phyloP scores from a whole-genome alignment of 2,329 filamentous ascomycete genomes.

The Colletotrichum tanaceti region DNA sequence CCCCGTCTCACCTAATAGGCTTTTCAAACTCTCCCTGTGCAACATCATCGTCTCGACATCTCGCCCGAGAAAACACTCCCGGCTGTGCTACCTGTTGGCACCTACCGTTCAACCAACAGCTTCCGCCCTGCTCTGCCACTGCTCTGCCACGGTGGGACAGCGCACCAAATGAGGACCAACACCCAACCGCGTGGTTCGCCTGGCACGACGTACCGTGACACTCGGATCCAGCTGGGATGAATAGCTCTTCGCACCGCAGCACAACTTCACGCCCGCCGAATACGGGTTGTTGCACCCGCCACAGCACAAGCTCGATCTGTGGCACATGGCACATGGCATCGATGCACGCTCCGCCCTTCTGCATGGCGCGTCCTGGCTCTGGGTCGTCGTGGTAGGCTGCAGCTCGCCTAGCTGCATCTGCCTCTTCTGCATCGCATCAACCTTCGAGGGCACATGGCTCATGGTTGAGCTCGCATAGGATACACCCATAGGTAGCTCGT shows the following conservation, averaged over 20 bases:
- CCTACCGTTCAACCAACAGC: too few relatives aligned
- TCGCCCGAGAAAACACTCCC: slow-evolving; percentile 5
- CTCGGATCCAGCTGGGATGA: not conserved
- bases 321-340: slow-evolving; percentile 31
- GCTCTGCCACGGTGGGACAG: too few relatives aligned
- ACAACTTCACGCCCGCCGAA: not conserved
- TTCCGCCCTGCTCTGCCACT: too few relatives aligned
- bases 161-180: too few relatives aligned
- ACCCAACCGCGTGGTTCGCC: too few relatives aligned
- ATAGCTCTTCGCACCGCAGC: not conserved
- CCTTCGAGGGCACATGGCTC: not conserved
- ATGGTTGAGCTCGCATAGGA: not conserved
- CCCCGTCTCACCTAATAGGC: slow-evolving; percentile 13
- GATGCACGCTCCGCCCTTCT: slow-evolving; percentile 9
- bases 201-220: too few relatives aligned
- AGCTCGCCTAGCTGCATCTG: not conserved
- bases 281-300: slow-evolving; percentile 19
- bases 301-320: slow-evolving; percentile 5
- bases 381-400: slow-evolving; percentile 6
- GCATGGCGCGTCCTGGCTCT: not conserved
- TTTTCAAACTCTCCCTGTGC: slow-evolving; percentile 19
- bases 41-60: slow-evolving; percentile 28
- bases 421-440: not conserved
- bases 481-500: not conserved
- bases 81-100: too few relatives aligned